These are phyloP conservation scores for Fomitopsis betulina DNA, from an alignment of 1,284 basidiomycete genomes.

Conservation along the genomic window DNA sequence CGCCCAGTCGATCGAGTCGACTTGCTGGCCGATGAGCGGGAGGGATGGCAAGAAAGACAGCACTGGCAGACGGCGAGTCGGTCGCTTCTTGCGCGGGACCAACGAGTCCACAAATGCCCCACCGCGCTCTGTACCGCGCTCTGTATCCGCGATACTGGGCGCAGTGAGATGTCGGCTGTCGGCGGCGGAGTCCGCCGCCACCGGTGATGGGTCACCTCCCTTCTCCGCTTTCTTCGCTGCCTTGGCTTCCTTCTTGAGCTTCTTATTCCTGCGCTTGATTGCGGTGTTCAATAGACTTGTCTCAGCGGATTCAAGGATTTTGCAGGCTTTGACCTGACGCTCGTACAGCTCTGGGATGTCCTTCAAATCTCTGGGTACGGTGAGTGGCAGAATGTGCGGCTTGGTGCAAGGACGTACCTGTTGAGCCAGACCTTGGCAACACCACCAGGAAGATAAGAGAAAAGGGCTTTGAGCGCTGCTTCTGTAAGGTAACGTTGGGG, in stretches of 20 bases:
- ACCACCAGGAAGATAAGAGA: slow-evolving; percentile 77
- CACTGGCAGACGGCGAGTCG: slow-evolving; percentile 71
- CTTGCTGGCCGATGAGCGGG: slow-evolving; percentile 75
- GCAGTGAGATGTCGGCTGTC: slow-evolving; percentile 44
- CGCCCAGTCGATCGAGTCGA: slow-evolving; percentile 91
- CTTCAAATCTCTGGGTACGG: slow-evolving; percentile 58
- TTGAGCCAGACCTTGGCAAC: slow-evolving; percentile 90
- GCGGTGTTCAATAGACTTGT: slow-evolving; percentile 72
- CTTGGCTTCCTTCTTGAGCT: slow-evolving; percentile 35
- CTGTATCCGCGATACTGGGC: slow-evolving; percentile 37
- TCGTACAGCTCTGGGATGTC: slow-evolving; percentile 82
- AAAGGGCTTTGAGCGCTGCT: slow-evolving; percentile 63
- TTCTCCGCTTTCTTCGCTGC: slow-evolving; percentile 28
- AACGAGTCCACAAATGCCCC: slow-evolving; percentile 44
- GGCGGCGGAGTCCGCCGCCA: slow-evolving; percentile 6
- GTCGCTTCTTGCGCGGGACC: slow-evolving; percentile 70
- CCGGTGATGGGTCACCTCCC: slow-evolving; percentile 18
- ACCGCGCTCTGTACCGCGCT: slow-evolving; percentile 42
- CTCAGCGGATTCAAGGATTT: slow-evolving; percentile 85
- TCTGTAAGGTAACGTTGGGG: slow-evolving; percentile 73
- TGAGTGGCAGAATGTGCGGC: background rate
- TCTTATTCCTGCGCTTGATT: slow-evolving; percentile 56
- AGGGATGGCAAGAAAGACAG: slow-evolving; percentile 49
- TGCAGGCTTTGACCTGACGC: slow-evolving; percentile 68
- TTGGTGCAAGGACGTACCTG: slow-evolving; percentile 39